These are phyloP conservation scores for Amanita muscaria DNA, from an alignment of 768 basidiomycete species.

Conservation along the genomic window DNA sequence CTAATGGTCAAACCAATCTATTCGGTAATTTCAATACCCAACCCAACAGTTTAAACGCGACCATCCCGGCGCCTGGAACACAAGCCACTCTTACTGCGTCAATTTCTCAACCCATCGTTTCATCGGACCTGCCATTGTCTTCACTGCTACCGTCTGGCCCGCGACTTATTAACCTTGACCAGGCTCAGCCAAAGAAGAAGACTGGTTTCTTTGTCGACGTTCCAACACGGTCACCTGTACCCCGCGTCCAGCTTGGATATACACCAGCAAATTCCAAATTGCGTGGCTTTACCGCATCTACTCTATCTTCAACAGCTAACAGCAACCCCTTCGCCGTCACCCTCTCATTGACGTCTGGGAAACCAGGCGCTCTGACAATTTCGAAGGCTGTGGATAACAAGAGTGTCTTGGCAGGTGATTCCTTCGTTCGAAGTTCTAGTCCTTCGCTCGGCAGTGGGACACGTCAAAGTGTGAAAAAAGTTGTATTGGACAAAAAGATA, in stretches of 20 bases:
- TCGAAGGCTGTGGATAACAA: constrained; percentile 50
- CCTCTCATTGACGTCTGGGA: constrained; percentile 46
- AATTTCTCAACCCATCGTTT: constrained; percentile 72
- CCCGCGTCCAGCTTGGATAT: constrained; percentile 57
- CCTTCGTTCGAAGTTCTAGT: constrained; percentile 44
- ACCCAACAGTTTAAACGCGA: constrained; percentile 29
- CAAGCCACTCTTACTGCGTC: constrained; percentile 71
- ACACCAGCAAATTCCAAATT: constrained; percentile 60
- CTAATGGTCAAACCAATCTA: constrained; percentile 31
- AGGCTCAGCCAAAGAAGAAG: constrained; percentile 62
- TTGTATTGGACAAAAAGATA: constrained; percentile 80
- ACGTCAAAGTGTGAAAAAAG: constrained; percentile 85
- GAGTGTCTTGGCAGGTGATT: neutral
- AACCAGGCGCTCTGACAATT: constrained; percentile 44
- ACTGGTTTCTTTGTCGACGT: constrained; percentile 69
- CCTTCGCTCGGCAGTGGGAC: constrained; percentile 61
- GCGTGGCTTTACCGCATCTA: constrained; percentile 58
- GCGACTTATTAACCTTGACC: constrained; percentile 51
- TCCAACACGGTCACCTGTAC: constrained; percentile 62
- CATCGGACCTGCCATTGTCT: constrained; percentile 63
- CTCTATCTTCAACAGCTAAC: constrained; percentile 28
- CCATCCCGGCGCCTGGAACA: constrained; percentile 32
- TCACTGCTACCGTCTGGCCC: constrained; percentile 67
- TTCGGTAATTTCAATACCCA: constrained; percentile 32
- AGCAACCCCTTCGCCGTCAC: constrained; percentile 29